Evolutionary conservation across 1,284 basidiomycete species (phyloP), one percentile per base, ranked within the genome.

Genomic region (Pisolithus thermaeus): DNA sequence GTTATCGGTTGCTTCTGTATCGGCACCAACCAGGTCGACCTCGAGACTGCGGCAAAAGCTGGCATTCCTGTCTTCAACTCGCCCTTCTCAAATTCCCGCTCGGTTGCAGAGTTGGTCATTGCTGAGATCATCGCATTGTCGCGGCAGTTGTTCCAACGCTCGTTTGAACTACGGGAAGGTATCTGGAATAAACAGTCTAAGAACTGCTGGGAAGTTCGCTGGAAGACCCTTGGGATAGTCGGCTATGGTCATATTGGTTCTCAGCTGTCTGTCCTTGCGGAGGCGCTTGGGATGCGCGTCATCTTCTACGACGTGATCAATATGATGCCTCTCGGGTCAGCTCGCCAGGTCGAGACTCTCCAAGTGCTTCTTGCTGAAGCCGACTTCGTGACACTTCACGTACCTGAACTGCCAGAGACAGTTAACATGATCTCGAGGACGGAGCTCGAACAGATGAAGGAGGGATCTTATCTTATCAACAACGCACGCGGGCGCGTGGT

Each of bases 1-100:
- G 92, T 88, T 62, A 93, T 99, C 57, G 97, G 97, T 39, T 99
- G 97, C 73, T 99, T 99, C 83, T 99, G 97, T 74, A 99, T 99
- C 63, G 97, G 97, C 53, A 96, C 94, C 56, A 99, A 99, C 73
- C 97, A 99, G 72, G 97, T 99, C 62, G 94, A 98, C 70, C 85
- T 99, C 48, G 59, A 71, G 42, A 83, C 89, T 4, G 94, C 96
- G 37, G 84, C 91, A 46, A 83, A 83, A 54, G 85, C 88, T 52
- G 97, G 97, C 60, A 91, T 99, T 59, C 92, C 95, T 37, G 97
- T 99, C 51, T 99, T 99, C 82, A 99, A 99, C 73, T 99, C 96
- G 12, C 97, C 97, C 32, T 99, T 99, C 75, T 96, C 97, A 70
- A 99, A 99, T 75, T 99, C 97, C 40, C 92, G 97, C 57, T 98